Evolutionary conservation across 192 early-diverging fungal genomes (phyloP), one percentile per base, ranked within the genome.

Genomic region (Entrophospora sp.): DNA sequence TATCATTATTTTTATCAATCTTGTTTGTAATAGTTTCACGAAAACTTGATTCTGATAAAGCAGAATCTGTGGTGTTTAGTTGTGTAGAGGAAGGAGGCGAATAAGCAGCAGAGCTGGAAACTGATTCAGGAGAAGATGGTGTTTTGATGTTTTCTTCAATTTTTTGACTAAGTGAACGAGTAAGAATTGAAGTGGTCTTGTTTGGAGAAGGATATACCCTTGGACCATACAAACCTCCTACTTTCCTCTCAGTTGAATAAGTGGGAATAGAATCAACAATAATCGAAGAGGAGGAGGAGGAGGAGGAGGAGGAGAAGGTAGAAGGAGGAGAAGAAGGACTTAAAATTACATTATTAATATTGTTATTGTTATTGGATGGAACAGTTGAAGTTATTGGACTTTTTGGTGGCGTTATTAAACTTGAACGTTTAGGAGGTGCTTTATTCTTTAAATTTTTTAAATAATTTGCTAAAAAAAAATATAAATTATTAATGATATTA

Each of bases 381-480:
- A 10, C 44, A 30, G 9, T 61, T 27, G 59, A 40, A 3, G 59
- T 22, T 13, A 59, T 22, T 24, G 57, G 8, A 40, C 20, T 40
- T 42, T 20, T 36, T 25, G 36, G 13, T 49, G 5, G 5, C 37
- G 35, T 5, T 18, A 3, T 35, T 31, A 35, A 31, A n/a, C 22
- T 20, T 5, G 5, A 22, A 1, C 42, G 24, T 48, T 28, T 48
- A 36, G 55, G 18, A 36, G 55, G 18, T 1, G 31, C 9, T 14
- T 63, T 63, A n/a, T 27, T 48, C 16, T 30, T 46, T 34, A 63
- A 18, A 34, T 46, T 30, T 36, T 48, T 63, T 10, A 63, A 45
- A 20, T 63, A 63, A 18, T 43, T 34, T n/a, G 45, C 61, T 62
- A 5, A 35, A 56, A 35, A 35, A 35, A 56, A 36, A 35, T 20